A percentile compares a stretch with the other conserved stretches of the same genome.
Evolutionary conservation across 345 rosid species (phyloP).

Genomic region (Syzygium oleosum): DNA sequence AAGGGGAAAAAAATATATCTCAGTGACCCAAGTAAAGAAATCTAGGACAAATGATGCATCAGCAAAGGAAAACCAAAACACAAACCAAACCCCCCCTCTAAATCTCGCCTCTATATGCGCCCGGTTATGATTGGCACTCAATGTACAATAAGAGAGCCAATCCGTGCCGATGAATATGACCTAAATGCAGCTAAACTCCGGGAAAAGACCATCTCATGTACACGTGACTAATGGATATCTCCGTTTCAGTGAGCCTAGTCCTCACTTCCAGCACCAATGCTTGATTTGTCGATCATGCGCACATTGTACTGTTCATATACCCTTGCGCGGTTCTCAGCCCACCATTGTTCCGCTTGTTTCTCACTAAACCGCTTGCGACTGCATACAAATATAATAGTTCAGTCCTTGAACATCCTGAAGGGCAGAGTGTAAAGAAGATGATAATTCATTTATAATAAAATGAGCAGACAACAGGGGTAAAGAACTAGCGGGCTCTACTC

Average conservation of each 20-base stretch:
- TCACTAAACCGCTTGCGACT: slow-evolving; percentile 93
- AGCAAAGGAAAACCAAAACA: neutral
- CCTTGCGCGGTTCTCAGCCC: slow-evolving; percentile 89
- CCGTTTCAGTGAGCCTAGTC: slow-evolving; percentile 49
- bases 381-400: slow-evolving; percentile 18
- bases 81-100: neutral
- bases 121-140: neutral
- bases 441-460: neutral
- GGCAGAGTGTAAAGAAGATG: neutral
- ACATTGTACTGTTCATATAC: slow-evolving; percentile 86
- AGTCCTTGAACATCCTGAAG: neutral
- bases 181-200: slow-evolving; percentile 14
- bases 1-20: neutral
- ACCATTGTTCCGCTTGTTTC: slow-evolving; percentile 97
- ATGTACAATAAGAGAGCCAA: neutral
- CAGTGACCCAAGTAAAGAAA: neutral
- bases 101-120: neutral
- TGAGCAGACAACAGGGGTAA: neutral
- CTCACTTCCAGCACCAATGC: slow-evolving; percentile 69
- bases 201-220: slow-evolving; percentile 17
- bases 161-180: neutral
- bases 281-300: slow-evolving; percentile 71
- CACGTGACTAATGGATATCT: slow-evolving; percentile 5
- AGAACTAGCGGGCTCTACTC: neutral
- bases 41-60: neutral